Evolutionary conservation across 1,284 basidiomycete genomes (phyloP).

Genomic region (Lentinula novae-zelandiae): DNA sequence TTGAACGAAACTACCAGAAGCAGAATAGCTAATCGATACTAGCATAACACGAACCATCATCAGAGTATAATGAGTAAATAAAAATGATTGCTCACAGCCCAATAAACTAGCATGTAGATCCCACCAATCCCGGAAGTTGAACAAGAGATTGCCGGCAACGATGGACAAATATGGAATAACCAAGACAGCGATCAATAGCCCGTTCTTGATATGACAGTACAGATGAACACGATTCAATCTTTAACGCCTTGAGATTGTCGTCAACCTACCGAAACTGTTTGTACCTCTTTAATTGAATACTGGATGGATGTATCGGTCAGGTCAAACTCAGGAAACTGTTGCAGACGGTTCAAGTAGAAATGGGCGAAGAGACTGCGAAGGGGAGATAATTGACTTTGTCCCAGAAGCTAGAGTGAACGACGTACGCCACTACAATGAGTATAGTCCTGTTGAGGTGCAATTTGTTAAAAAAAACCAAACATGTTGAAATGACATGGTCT

Average conservation of each 20-base stretch:
- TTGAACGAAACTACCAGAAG: slow-evolving; percentile 16
- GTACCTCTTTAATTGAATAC: slow-evolving; percentile 14
- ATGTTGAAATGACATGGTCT: too few relatives aligned
- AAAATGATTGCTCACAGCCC: slow-evolving; percentile 14
- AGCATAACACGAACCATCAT: not conserved
- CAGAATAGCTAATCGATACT: slow-evolving; percentile 17
- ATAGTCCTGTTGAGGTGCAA: not conserved
- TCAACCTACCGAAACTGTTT: slow-evolving; percentile 18
- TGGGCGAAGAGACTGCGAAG: slow-evolving; percentile 4
- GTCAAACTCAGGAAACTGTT: slow-evolving; percentile 20
- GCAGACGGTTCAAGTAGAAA: slow-evolving; percentile 20
- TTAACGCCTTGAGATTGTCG: not conserved
- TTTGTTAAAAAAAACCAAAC: not conserved
- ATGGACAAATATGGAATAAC: slow-evolving; percentile 17
- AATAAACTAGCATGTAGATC: slow-evolving; percentile 21
- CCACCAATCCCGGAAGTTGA: slow-evolving; percentile 20
- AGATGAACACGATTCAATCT: not conserved
- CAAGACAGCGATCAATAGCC: slow-evolving; percentile 15
- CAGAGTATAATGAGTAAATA: not conserved
- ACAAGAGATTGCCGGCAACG: slow-evolving; percentile 18
- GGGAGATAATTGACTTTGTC: not conserved
- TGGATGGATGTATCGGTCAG: slow-evolving; percentile 21
- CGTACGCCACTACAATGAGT: slow-evolving; percentile 6
- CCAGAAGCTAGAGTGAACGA: not conserved
- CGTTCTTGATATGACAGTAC: not conserved